phyloP scores from a whole-genome alignment of 2,329 filamentous ascomycete species.

The Claviceps sp. region DNA sequence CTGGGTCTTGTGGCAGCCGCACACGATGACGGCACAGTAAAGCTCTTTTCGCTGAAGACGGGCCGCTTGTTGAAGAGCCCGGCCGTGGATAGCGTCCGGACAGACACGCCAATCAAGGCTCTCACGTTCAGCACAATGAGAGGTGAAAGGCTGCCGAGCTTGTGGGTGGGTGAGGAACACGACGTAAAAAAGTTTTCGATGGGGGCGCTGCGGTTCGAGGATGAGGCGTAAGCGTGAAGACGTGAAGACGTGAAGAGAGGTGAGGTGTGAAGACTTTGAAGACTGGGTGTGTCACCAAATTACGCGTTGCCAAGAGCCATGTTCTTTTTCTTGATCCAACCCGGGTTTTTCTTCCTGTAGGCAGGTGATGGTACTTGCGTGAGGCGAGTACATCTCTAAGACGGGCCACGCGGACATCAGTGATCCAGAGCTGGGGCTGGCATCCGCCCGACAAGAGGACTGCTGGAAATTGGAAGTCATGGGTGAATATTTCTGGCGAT shows the following conservation, averaged over 20 bases:
- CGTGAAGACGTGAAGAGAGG: too few relatives aligned
- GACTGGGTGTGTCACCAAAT: too few relatives aligned
- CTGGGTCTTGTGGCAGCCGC: conserved; percentile 39
- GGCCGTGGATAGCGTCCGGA: conserved; percentile 12
- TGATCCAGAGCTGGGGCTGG: conserved; percentile 28
- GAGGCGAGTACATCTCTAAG: conserved; percentile 16
- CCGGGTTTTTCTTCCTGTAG: too few relatives aligned
- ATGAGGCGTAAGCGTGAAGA: conserved; percentile 19
- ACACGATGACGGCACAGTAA: conserved; percentile 34
- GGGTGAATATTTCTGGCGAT: conserved; percentile 29
- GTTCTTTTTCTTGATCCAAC: too few relatives aligned
- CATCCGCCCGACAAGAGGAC: conserved; percentile 39
- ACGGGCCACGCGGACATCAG: conserved; percentile 29
- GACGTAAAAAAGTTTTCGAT: conserved; percentile 32
- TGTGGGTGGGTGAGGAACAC: conserved; percentile 30
- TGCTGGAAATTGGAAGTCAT: conserved; percentile 38
- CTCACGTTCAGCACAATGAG: conserved; percentile 34
- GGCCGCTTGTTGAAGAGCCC: conserved; percentile 24
- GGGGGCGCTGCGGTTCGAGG: conserved; percentile 17
- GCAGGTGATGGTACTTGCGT: conserved; percentile 29
- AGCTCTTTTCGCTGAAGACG: conserved; percentile 34
- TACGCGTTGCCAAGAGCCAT: too few relatives aligned
- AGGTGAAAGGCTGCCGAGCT: conserved; percentile 28
- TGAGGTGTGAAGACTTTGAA: too few relatives aligned
- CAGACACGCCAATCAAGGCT: conserved; percentile 23